phyloP scores from a whole-genome alignment of 2,329 filamentous ascomycete species.

The Verruconis gallopava region DNA sequence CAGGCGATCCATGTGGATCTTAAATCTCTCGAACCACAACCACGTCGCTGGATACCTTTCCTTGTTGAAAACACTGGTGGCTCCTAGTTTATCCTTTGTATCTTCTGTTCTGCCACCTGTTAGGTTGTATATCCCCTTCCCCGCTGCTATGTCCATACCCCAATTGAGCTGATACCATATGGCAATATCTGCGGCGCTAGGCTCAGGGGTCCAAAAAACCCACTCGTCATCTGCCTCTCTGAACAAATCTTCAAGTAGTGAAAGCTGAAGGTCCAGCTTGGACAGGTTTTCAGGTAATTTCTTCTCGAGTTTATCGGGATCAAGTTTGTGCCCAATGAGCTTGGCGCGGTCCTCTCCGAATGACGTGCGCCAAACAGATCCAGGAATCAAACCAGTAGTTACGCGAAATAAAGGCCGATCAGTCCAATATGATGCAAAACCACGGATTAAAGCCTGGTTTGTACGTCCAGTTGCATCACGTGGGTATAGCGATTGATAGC shows the following conservation, averaged over 20 bases:
- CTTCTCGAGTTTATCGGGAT: constrained; percentile 25
- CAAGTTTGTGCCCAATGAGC: constrained; percentile 27
- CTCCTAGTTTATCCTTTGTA: constrained; percentile 14
- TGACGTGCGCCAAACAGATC: constrained; percentile 24
- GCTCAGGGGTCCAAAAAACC: constrained; percentile 23
- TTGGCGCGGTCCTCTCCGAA: constrained; percentile 27
- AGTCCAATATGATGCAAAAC: constrained; percentile 29
- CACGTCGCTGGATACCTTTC: constrained; percentile 24
- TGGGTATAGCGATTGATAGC: constrained; percentile 26
- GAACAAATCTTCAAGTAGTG: constrained; percentile 25
- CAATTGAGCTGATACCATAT: constrained; percentile 28
- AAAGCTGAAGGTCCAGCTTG: constrained; percentile 25
- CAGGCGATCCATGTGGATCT: constrained; percentile 20
- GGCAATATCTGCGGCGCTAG: constrained; percentile 24
- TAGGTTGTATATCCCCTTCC: constrained; percentile 22
- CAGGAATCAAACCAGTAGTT: constrained; percentile 29
- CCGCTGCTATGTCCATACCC: constrained; percentile 26
- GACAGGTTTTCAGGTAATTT: constrained; percentile 27
- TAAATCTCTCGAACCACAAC: constrained; percentile 24
- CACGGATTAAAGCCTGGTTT: constrained; percentile 25
- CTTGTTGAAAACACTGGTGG: constrained; percentile 22
- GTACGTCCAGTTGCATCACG: constrained; percentile 18
- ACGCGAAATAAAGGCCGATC: constrained; percentile 28
- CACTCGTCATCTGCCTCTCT: constrained; percentile 17
- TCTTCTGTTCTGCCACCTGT: constrained; percentile 23